Evolutionary conservation across 2,329 filamentous ascomycete species (phyloP), one percentile per base, ranked within the genome.

Genomic region (Clonostachys sp.): DNA sequence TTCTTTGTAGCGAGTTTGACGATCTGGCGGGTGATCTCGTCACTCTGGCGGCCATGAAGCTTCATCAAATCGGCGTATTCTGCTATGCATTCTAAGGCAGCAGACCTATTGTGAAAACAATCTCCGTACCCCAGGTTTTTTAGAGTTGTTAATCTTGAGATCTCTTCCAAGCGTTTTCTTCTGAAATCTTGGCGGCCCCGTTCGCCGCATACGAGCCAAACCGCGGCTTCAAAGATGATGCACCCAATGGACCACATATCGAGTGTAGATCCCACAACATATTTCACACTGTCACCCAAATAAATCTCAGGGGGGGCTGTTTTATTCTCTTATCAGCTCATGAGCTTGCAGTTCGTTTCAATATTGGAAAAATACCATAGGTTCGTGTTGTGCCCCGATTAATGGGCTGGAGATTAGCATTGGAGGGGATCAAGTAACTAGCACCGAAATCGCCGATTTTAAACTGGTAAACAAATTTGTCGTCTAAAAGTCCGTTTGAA

Each of bases 71-170:
- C 5, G 14, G 4, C 36, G 14, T 39, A 8, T 4, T n/a, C 36
- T n/a, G 14, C 3, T n/a, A 39, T 5, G 17, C 14, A n/a, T 0
- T 39, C 5, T 12, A 39, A 18, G 9, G 36, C 36, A n/a, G 4
- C 36, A 18, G 14, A 8, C 1, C 36, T 2, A 18, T 39, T 39
- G 17, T 39, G 36, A 12, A 39, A 39, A 12, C 36, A 13, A 12
- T 39, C 36, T 6, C 7, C 17, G 14, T 39, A 18, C 14, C 36
- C 36, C 6, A n/a, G 36, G 12, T 39, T 5, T 4, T 1, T 12
- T 1, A 18, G 14, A 2, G 1, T 2, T n/a, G 36, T 1, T 4
- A 39, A 1, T 2, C 3, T 39, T n/a, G 36, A 39, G 17, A 14
- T n/a, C 36, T 39, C 36, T 18, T 18, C 14, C 7, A 2, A 1